phyloP scores from a whole-genome alignment of 129 eudicot species.

The Silybum marianum region DNA sequence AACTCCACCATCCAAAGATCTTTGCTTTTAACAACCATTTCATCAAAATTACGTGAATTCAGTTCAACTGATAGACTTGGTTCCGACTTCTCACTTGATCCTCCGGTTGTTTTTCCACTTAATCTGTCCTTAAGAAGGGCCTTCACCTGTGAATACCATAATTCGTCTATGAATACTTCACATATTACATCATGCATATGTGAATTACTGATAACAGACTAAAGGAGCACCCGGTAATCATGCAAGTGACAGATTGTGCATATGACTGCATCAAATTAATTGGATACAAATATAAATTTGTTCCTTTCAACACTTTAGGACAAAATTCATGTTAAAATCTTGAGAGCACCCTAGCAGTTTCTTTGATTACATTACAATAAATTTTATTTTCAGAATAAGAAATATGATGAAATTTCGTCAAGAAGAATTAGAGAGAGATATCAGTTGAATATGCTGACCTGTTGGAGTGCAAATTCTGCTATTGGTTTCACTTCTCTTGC shows the following conservation, averaged over 20 bases:
- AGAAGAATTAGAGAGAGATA: neutral
- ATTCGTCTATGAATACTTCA: slow-evolving; percentile 11
- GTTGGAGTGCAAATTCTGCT: slow-evolving; percentile 74
- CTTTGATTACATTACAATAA: neutral
- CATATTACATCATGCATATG: slow-evolving; percentile 4
- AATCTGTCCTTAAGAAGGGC: slow-evolving; percentile 84
- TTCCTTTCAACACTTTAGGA: neutral
- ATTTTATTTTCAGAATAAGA: neutral
- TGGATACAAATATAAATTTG: neutral
- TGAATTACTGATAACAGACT: slow-evolving; percentile 12
- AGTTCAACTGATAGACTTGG: slow-evolving; percentile 79
- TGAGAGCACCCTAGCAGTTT: neutral
- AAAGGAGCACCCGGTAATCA: neutral
- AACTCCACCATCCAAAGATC: slow-evolving; percentile 95
- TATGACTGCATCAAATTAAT: neutral
- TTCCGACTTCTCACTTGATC: slow-evolving; percentile 75
- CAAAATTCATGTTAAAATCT: neutral
- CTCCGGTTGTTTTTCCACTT: slow-evolving; percentile 67
- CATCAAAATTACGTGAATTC: slow-evolving; percentile 81
- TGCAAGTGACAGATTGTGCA: neutral
- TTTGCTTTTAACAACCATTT: slow-evolving; percentile 78
- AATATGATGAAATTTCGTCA: neutral
- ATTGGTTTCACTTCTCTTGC: slow-evolving; percentile 94
- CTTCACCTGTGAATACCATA: slow-evolving; percentile 53
- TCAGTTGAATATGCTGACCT: slow-evolving; percentile 45